Evolutionary conservation across 2,329 filamentous ascomycete genomes (phyloP).

Genomic region (Endothia cerciana): DNA sequence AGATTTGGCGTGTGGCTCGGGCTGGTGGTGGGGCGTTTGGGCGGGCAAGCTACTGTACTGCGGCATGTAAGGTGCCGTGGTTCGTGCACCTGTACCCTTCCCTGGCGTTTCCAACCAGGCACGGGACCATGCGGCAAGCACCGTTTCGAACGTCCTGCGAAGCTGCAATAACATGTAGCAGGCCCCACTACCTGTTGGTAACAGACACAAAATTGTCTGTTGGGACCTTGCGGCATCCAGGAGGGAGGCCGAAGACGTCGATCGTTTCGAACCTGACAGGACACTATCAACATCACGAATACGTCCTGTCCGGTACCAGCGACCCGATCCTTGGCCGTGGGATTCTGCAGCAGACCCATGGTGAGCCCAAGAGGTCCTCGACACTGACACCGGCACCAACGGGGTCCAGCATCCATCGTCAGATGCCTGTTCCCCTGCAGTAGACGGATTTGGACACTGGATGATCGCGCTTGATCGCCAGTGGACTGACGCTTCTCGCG

Average conservation of each 20-base stretch:
- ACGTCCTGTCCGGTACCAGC: not conserved
- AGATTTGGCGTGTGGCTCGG: not conserved
- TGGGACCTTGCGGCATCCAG: not conserved
- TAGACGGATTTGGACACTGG: not conserved
- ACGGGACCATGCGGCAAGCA: not conserved
- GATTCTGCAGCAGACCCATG: not conserved
- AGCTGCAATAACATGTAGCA: not conserved
- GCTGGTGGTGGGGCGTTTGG: not conserved
- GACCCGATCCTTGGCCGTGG: not conserved
- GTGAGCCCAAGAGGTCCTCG: not conserved
- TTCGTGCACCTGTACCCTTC: not conserved
- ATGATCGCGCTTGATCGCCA: conserved; percentile 7
- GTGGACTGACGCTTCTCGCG: not conserved
- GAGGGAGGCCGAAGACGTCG: not conserved
- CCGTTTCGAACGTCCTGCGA: not conserved
- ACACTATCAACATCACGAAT: not conserved
- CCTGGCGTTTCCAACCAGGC: conserved; percentile 1
- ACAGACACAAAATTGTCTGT: not conserved
- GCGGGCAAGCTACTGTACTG: not conserved
- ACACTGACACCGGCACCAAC: too few species aligned
- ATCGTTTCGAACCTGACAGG: not conserved
- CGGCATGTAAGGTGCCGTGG: not conserved
- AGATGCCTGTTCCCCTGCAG: not conserved
- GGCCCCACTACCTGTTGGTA: not conserved
- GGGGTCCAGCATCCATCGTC: not conserved